Conservation (phyloP, 2,329 filamentous ascomycete genomes). For the Pezicula neosporulosa region DNA sequence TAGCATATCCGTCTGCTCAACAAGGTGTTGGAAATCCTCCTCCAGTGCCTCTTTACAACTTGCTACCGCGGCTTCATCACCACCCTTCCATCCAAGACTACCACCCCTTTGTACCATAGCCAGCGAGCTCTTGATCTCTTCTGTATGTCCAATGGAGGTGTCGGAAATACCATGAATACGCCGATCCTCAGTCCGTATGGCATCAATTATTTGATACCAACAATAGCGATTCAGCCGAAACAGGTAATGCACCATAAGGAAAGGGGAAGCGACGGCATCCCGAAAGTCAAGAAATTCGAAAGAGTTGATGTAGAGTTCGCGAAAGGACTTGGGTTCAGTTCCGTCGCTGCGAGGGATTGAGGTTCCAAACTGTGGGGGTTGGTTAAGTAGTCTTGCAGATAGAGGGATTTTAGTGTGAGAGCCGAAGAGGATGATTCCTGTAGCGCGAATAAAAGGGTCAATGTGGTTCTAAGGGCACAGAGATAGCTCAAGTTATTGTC, state of each 20-base stretch:
- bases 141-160: slow-evolving; percentile 22
- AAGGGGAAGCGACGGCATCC: slow-evolving; percentile 16
- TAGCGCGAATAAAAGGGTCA: not conserved
- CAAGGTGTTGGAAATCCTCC: slow-evolving; percentile 25
- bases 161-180: slow-evolving; percentile 24
- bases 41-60: slow-evolving; percentile 11
- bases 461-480: no score
- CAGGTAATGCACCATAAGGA: slow-evolving; percentile 20
- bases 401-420: slow-evolving; percentile 17
- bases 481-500: no score
- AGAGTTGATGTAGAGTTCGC: slow-evolving; percentile 22
- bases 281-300: slow-evolving; percentile 15
- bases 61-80: slow-evolving; percentile 1
- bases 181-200: slow-evolving; percentile 22
- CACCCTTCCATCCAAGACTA: slow-evolving; percentile 18
- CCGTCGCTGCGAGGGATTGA: slow-evolving; percentile 7
- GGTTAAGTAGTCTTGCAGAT: slow-evolving; percentile 15
- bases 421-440: slow-evolving; percentile 20
- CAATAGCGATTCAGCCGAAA: slow-evolving; percentile 23
- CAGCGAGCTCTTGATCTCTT: slow-evolving; percentile 22
- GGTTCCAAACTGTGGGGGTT: slow-evolving; percentile 18
- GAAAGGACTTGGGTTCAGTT: slow-evolving; percentile 16
- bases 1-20: slow-evolving; percentile 23
- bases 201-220: slow-evolving; percentile 26
- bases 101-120: slow-evolving; percentile 19